Evolutionary conservation across 129 eudicot genomes (phyloP).

Genomic region (Flaveria sonorensis): DNA sequence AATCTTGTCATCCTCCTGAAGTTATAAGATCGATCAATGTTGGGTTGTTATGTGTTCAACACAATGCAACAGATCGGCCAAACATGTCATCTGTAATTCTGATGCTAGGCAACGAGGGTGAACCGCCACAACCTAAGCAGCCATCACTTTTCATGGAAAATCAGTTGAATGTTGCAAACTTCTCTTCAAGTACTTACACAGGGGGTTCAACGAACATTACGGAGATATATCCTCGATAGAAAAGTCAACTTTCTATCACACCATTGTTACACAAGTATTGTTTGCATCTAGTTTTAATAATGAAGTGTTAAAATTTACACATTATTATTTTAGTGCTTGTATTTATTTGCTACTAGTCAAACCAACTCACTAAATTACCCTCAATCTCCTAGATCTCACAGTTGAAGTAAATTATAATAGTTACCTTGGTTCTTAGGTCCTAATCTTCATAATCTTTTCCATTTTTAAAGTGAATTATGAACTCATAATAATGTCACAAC

Average conservation of each 20-base stretch:
- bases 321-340: too few species aligned
- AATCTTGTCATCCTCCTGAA: not conserved
- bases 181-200: slow-evolving; percentile 1
- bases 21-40: not conserved
- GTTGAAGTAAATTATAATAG: too few species aligned
- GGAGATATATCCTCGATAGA: not conserved
- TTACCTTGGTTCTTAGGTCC: too few species aligned
- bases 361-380: too few species aligned
- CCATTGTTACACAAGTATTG: not conserved
- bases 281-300: not conserved
- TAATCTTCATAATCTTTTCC: too few species aligned
- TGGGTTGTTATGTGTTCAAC: slow-evolving; percentile 5
- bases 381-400: too few species aligned
- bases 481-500: too few species aligned
- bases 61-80: not conserved
- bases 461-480: too few species aligned
- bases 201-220: not conserved
- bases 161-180: not conserved
- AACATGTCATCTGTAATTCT: not conserved
- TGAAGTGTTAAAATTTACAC: not conserved
- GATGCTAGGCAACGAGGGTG: not conserved
- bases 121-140: not conserved
- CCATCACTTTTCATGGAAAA: not conserved
- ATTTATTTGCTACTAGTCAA: too few species aligned
- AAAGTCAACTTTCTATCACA: not conserved